Evolutionary conservation across 1,139 yeast genomes (phyloP).

Genomic region (Casaregolazyma suthepensis): DNA sequence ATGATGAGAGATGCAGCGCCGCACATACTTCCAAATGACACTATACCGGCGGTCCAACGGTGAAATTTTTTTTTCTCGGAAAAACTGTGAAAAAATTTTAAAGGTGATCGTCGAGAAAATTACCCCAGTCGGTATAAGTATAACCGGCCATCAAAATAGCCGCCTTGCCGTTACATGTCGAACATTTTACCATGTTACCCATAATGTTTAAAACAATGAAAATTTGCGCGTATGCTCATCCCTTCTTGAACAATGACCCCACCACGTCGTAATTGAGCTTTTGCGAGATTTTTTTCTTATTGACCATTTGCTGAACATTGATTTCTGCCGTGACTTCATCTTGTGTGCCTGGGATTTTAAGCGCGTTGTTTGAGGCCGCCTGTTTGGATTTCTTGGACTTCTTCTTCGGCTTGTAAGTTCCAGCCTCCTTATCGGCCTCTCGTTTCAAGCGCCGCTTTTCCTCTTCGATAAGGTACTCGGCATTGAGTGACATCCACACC

Average conservation of each 20-base stretch:
- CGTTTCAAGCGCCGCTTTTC: slow-evolving; percentile 76
- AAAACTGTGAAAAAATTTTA: not conserved
- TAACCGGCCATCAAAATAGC: not conserved
- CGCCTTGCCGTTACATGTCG: not conserved
- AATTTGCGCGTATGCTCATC: not conserved
- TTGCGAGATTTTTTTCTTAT: slow-evolving; percentile 68
- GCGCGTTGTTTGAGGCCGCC: slow-evolving; percentile 17
- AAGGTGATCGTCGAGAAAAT: not conserved
- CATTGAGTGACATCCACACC: slow-evolving; percentile 84
- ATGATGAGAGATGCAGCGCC: not conserved
- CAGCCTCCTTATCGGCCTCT: slow-evolving; percentile 67
- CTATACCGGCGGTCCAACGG: not conserved
- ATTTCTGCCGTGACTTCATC: slow-evolving; percentile 69
- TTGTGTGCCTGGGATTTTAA: slow-evolving; percentile 32
- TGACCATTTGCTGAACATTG: slow-evolving; percentile 63
- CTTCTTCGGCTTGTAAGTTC: slow-evolving; percentile 34
- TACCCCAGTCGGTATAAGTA: not conserved
- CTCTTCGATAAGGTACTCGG: slow-evolving; percentile 78
- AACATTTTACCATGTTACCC: not conserved
- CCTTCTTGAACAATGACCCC: slow-evolving; percentile 48
- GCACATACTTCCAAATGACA: not conserved
- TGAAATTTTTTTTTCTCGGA: not conserved
- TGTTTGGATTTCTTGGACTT: slow-evolving; percentile 27
- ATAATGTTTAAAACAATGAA: not conserved
- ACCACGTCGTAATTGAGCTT: slow-evolving; percentile 83